Evolutionary conservation across 2,329 filamentous ascomycete genomes (phyloP), one percentile per base, ranked within the genome.

Genomic region (Metarhizium brunneum): DNA sequence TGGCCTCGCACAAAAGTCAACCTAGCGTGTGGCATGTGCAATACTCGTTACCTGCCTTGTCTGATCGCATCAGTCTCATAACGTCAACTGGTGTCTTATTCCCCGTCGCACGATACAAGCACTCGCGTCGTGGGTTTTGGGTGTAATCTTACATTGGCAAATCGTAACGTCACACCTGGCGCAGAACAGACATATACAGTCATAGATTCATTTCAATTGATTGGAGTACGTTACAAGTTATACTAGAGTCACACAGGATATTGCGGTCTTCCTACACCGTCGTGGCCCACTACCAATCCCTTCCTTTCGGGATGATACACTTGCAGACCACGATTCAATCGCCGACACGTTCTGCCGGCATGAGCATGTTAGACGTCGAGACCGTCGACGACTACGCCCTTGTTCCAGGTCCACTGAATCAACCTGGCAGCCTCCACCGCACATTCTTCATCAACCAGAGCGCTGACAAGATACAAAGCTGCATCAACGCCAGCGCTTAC

Each of bases 351-450:
- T 7, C 47, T 65, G 64, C 65, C 65, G 60, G 64, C 61, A 65
- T 65, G 53, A 56, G 56, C 43, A 58, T 32, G 61, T 66, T 83
- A 92, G 71, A 94, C 88, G 74, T 94, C 89, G 69, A 92, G 84
- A 60, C 88, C 88, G 69, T 92, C 88, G 63, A 92, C 86, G 63
- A 91, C 88, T 69, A 88, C 78, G 63, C 89, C 89, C 84, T 92
- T 92, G 70, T 82, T 82, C 90, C 90, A 95, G 66, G 80, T 83
- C 78, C 92, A 88, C 75, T 92, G 87, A 78, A 94, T 84, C 62
- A 81, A 64, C 60, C 85, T 81, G 66, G 87, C 86, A 61, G 89
- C 85, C 73, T 92, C 87, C 57, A 84, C 80, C 60, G 90, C 89
- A 58, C 85, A 79, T 54, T 88, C 87, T 66, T 90, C 84, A 58